Percentiles rank a stretch among this genome's conserved stretches.
Evolutionary conservation across 257 asterid species (phyloP).

Genomic region (Solanum pimpinellifolium): DNA sequence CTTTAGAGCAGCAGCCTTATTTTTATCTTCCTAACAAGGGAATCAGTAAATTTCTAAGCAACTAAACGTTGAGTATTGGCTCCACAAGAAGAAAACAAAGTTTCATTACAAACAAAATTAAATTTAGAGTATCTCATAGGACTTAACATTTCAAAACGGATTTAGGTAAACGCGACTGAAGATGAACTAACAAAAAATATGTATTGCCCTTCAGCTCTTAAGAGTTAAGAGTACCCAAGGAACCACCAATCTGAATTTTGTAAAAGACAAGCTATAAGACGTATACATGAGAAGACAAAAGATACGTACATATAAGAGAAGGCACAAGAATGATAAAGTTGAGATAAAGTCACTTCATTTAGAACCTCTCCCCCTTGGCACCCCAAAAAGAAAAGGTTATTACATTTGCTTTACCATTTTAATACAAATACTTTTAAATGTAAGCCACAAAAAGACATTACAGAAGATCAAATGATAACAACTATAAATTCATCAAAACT

Average conservation of each 20-base stretch:
- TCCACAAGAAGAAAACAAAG: background rate
- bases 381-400: background rate
- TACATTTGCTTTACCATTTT: background rate
- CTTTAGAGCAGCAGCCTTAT: slow-evolving; percentile 91
- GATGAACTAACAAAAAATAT: background rate
- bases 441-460: background rate
- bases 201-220: background rate
- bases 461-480: background rate
- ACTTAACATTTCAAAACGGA: background rate
- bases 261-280: background rate
- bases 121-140: background rate
- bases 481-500: background rate
- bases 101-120: slow-evolving; percentile 3
- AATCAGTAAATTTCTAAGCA: background rate
- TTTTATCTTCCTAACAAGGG: slow-evolving; percentile 64
- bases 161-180: background rate
- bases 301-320: background rate
- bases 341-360: background rate
- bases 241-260: background rate
- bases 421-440: background rate
- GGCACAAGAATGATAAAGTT: background rate
- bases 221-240: background rate
- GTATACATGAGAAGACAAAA: background rate
- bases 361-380: background rate
- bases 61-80: background rate